phyloP scores from a whole-genome alignment of 768 basidiomycete species.

The Boletus insuetus region DNA sequence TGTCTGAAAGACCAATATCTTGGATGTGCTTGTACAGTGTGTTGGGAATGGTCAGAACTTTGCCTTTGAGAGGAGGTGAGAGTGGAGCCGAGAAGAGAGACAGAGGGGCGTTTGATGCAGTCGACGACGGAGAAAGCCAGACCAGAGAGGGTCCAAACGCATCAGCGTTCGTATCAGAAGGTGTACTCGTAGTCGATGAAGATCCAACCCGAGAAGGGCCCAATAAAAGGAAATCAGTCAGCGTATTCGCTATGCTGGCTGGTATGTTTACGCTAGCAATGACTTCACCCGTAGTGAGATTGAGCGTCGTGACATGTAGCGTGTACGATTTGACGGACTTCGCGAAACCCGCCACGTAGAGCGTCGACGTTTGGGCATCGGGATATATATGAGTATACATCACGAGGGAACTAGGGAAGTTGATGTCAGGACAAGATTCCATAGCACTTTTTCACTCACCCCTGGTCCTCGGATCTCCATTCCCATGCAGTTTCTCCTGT shows the following conservation, averaged over 20 bases:
- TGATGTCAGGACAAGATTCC: neutral
- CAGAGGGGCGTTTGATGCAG: constrained; percentile 3
- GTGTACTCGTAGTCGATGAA: neutral
- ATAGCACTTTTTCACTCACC: constrained; percentile 40
- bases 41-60: constrained; percentile 42
- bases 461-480: constrained; percentile 68
- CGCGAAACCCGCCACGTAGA: constrained; percentile 54
- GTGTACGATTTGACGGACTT: constrained; percentile 51
- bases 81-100: constrained; percentile 40
- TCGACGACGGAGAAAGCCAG: constrained; percentile 35
- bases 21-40: constrained; percentile 49
- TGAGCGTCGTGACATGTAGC: constrained; percentile 63
- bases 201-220: constrained; percentile 16
- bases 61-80: constrained; percentile 48
- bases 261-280: constrained; percentile 51
- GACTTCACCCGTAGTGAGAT: constrained; percentile 50
- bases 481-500: constrained; percentile 64
- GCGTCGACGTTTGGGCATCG: constrained; percentile 45
- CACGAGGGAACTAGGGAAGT: constrained; percentile 50
- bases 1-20: constrained; percentile 56
- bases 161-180: neutral
- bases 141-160: constrained; percentile 21
- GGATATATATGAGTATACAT: constrained; percentile 61
- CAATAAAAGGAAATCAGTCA: constrained; percentile 38
- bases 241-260: constrained; percentile 41